A percentile compares a stretch with the other conserved stretches of the same genome.
Evolutionary conservation across 2,329 filamentous ascomycete species (phyloP).

Genomic region (Ceratocystis eucalypticola): DNA sequence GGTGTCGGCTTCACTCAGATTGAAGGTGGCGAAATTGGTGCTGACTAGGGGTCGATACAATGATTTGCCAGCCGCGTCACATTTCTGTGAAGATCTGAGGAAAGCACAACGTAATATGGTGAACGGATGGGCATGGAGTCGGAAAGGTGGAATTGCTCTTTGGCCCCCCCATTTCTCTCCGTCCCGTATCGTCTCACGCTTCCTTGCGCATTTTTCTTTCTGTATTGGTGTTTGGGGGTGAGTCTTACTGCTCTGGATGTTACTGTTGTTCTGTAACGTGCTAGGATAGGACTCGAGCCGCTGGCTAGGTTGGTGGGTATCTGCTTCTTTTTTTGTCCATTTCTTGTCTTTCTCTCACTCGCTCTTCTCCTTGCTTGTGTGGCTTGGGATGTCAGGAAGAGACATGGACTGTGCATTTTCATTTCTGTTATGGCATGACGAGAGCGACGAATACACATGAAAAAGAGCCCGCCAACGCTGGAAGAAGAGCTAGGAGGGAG

Average conservation of each 20-base stretch:
- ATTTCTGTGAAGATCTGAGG: constrained; percentile 4
- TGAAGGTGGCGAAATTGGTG: constrained; percentile 40
- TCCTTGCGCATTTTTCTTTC: background rate
- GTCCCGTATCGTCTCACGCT: background rate
- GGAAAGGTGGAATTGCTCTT: too few species aligned
- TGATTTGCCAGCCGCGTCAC: constrained; percentile 11
- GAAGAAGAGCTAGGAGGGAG: too few species aligned
- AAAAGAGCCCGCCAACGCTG: too few species aligned
- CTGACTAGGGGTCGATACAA: constrained; percentile 32
- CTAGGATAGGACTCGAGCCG: too few species aligned
- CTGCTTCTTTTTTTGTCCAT: background rate
- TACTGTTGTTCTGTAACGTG: too few species aligned
- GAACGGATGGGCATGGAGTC: background rate
- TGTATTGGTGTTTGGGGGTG: background rate
- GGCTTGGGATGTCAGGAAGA: background rate
- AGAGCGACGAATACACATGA: background rate
- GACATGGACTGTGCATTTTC: background rate
- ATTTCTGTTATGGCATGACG: background rate
- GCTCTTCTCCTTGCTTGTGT: background rate
- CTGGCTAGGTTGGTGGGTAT: background rate
- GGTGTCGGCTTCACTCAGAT: constrained; percentile 37
- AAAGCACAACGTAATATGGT: background rate
- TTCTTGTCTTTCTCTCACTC: background rate
- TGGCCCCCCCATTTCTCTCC: background rate
- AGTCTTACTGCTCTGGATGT: too few species aligned